Conservation (phyloP, 2,329 filamentous ascomycete genomes). For the Stromatinia cepivora region DNA sequence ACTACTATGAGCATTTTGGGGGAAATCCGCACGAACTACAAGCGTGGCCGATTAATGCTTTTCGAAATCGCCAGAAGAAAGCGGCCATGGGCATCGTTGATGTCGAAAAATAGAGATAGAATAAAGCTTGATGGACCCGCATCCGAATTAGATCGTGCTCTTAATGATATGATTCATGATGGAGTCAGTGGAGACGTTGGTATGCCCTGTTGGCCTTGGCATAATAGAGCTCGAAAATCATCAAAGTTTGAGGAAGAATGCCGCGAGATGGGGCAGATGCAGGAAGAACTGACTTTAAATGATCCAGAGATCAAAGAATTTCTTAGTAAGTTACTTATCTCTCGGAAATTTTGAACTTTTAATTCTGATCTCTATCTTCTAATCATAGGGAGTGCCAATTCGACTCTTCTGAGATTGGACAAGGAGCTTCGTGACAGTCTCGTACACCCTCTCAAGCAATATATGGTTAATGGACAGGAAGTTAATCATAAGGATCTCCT, state of each 20-base stretch:
- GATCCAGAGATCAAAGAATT: not conserved
- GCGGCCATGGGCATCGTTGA: not conserved
- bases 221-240: no score
- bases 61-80: not conserved
- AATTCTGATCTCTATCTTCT: not conserved
- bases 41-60: not conserved
- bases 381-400: not conserved
- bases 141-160: no score
- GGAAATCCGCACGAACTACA: not conserved
- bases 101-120: not conserved
- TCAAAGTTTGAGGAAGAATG: not conserved
- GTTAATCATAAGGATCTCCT: not conserved
- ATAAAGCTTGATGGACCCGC: not conserved
- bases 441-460: not conserved
- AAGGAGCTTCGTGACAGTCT: not conserved
- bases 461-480: not conserved
- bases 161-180: no score
- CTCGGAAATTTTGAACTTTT: not conserved
- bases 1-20: not conserved
- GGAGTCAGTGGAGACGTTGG: no score
- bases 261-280: not conserved
- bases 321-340: not conserved
- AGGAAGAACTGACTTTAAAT: not conserved
- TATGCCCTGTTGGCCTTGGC: no score
- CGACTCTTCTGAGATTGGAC: not conserved